Evolutionary conservation across 768 basidiomycete species (phyloP), one percentile per base, ranked within the genome.

Genomic region (Termitomyces sp.): DNA sequence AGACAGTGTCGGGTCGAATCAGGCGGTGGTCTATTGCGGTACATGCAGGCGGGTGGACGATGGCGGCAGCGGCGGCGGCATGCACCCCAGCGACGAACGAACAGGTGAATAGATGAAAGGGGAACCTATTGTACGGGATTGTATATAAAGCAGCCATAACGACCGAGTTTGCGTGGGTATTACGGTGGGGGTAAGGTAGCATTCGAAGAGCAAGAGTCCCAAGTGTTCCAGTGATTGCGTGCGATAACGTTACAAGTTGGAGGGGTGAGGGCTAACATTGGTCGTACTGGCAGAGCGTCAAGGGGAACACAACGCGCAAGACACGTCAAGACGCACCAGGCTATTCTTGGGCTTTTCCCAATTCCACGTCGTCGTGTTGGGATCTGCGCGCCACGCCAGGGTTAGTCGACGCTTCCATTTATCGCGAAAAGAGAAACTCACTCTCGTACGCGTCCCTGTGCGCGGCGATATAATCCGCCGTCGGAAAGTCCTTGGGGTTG

Each of bases 401-500:
- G n/a, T 33, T n/a, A 49, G 7, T 8, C n/a, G 34, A 1, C 1
- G n/a, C 31, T 20, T 8, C 20, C 20, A 34, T 1, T 24, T 20
- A 24, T 18, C 37, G 16, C 16, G 5, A 5, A 57, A n/a, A 7
- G 50, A 24, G 22, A 45, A 33, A 20, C 51, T 49, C 22, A 26
- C 36, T 16, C 5, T 9, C 2, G 18, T 12, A 80, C 85, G 82
- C 83, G 42, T 76, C 72, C 51, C 73, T 41, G 68, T 90, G 86
- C 29, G 67, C 66, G 33, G 73, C 68, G 64, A 87, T 87, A 68
- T 87, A 88, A 45, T 81, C 72, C 55, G 77, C 71, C 3, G 90
- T 94, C 1, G 90, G 90, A 61, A 79, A 83, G 45, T 79, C 75
- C 28, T 69, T 61, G 0, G 90, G 90, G 66, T 82, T 75, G 66